Conservation (phyloP, 2,329 filamentous ascomycete genomes). For the Tolypocladium tundrense region DNA sequence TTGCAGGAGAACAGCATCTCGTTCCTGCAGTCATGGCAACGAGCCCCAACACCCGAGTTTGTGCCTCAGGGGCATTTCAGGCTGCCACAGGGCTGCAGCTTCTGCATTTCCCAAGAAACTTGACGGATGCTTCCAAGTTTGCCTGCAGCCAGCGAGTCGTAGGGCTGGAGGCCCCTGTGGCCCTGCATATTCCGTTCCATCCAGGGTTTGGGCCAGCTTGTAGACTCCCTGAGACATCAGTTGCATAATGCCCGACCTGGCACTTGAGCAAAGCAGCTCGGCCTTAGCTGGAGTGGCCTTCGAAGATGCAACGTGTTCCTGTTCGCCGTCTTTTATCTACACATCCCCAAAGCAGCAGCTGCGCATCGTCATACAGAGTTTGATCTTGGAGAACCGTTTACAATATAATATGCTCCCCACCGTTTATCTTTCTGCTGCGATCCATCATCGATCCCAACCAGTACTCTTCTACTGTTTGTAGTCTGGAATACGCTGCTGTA, state of each 20-base stretch:
- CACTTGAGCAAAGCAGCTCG: neutral
- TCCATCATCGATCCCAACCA: neutral
- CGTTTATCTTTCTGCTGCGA: neutral
- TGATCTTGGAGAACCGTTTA: neutral
- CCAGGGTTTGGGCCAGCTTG: neutral
- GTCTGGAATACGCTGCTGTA: no score
- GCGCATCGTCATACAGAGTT: no score
- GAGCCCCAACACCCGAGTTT: neutral
- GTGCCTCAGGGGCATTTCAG: neutral
- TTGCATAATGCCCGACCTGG: neutral
- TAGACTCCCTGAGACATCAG: neutral
- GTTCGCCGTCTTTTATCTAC: no score
- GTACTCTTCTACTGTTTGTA: neutral
- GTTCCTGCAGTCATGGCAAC: neutral
- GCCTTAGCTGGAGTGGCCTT: neutral
- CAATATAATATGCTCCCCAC: neutral
- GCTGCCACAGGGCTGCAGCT: neutral
- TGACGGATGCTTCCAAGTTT: no score
- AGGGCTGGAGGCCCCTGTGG: neutral
- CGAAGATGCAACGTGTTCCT: neutral
- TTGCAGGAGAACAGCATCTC: neutral
- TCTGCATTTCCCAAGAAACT: neutral
- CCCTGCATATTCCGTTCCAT: neutral
- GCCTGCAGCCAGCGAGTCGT: neutral
- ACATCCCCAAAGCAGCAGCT: no score